phyloP scores from a whole-genome alignment of 768 basidiomycete genomes.

The Trametes villosa region DNA sequence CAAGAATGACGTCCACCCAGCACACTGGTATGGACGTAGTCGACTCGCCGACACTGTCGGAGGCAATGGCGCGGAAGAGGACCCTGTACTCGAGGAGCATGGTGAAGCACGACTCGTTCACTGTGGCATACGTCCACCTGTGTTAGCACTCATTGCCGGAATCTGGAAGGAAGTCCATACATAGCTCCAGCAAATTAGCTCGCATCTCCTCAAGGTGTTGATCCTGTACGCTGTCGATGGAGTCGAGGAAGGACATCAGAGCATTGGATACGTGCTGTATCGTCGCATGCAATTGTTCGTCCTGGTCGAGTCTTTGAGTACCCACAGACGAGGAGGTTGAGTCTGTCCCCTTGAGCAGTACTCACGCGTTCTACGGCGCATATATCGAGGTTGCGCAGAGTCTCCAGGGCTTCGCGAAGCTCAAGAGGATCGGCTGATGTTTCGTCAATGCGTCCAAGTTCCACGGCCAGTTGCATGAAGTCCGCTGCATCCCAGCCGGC shows the following conservation, averaged over 20 bases:
- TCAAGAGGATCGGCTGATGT: neutral
- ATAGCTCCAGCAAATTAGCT: constrained; percentile 14
- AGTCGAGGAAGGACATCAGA: constrained; percentile 39
- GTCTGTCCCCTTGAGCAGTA: neutral
- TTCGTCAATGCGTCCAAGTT: neutral
- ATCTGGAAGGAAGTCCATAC: constrained; percentile 19
- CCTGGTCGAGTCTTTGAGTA: constrained; percentile 29
- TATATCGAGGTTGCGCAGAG: constrained; percentile 18
- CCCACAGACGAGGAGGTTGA: neutral
- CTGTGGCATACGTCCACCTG: constrained; percentile 29
- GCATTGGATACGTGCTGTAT: constrained; percentile 40
- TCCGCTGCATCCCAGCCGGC: constrained; percentile 16
- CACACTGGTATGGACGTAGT: constrained; percentile 49
- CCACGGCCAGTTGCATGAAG: constrained; percentile 13
- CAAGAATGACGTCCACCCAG: constrained; percentile 68
- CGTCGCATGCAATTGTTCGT: constrained; percentile 36
- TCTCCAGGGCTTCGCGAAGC: constrained; percentile 10
- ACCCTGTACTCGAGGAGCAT: constrained; percentile 57
- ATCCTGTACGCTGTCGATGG: neutral
- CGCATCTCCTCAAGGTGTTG: constrained; percentile 12
- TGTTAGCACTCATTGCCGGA: constrained; percentile 22
- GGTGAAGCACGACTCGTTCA: constrained; percentile 36
- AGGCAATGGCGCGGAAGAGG: constrained; percentile 50
- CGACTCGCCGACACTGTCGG: constrained; percentile 26
- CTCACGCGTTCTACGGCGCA: constrained; percentile 18